Conservation (phyloP, 2,329 filamentous ascomycete genomes). For the Torrubiella hemipterigena region DNA sequence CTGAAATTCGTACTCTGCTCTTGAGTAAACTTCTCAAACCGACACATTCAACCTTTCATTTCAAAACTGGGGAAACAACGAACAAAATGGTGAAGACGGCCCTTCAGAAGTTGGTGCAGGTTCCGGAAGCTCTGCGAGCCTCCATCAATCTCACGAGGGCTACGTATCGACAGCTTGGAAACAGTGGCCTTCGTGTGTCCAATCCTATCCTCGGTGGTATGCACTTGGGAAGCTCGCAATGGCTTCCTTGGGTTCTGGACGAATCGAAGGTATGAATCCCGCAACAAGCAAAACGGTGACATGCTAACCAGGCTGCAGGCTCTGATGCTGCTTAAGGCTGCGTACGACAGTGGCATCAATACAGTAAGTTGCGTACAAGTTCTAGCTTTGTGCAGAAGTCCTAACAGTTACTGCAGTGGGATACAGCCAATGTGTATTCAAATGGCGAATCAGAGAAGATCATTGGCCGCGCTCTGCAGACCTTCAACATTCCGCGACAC, state of each 20-base stretch:
- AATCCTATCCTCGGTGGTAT: constrained; percentile 7
- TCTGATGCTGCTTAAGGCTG: constrained; percentile 8
- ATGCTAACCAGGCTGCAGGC: constrained; percentile 4
- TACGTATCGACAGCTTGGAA: constrained; percentile 5
- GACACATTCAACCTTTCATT: background rate
- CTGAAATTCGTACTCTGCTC: background rate
- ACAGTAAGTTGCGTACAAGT: constrained; percentile 5
- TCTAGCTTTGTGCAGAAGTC: background rate
- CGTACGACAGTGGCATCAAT: constrained; percentile 11
- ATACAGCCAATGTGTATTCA: constrained; percentile 40
- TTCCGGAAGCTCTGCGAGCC: constrained; percentile 3
- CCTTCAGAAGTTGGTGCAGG: constrained; percentile 2
- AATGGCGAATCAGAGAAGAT: constrained; percentile 40
- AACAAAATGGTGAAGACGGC: constrained; percentile 1
- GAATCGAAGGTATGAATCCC: background rate
- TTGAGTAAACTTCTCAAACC: background rate
- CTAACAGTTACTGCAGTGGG: constrained; percentile 21
- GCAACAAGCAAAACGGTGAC: background rate
- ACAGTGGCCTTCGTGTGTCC: constrained; percentile 6
- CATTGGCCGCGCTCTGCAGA: constrained; percentile 44
- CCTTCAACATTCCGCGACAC: constrained; percentile 40
- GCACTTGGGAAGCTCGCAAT: constrained; percentile 5
- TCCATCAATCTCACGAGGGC: constrained; percentile 4
- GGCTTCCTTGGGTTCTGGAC: too few species aligned
- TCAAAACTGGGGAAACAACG: too few species aligned